phyloP scores from a whole-genome alignment of 2,329 filamentous ascomycete genomes.

The Bretziella fagacearum region DNA sequence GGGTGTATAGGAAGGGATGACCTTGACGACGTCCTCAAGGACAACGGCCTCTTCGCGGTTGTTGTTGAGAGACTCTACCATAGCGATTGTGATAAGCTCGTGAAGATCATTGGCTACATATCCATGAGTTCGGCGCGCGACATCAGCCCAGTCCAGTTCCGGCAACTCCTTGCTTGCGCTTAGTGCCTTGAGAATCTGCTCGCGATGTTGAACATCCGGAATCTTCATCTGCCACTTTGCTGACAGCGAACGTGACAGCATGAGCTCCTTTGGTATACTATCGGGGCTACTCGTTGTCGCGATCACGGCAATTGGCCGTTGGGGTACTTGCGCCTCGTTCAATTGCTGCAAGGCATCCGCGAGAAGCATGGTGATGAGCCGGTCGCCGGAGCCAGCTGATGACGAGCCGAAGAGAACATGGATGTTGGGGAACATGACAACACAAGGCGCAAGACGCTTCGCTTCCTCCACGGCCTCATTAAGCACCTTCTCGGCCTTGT shows the following conservation, averaged over 20 bases:
- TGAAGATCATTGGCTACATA: conserved; percentile 85
- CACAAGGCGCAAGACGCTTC: conserved; percentile 65
- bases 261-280: conserved; percentile 62
- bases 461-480: conserved; percentile 47
- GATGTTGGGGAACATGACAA: conserved; percentile 85
- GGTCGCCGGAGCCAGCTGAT: conserved; percentile 44
- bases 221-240: conserved; percentile 76
- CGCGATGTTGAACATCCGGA: conserved; percentile 60
- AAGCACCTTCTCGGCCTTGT: conserved; percentile 25
- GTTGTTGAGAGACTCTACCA: conserved; percentile 5
- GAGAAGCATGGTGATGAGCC: conserved; percentile 31
- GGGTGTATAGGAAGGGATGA: conserved; percentile 44
- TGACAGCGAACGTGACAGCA: conserved; percentile 60
- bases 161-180: conserved; percentile 48
- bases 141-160: conserved; percentile 49
- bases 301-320: conserved; percentile 59
- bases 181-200: conserved; percentile 59
- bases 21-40: conserved; percentile 48
- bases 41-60: conserved; percentile 16
- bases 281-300: conserved; percentile 84
- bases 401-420: conserved; percentile 33
- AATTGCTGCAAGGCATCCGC: conserved; percentile 10
- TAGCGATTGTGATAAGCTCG: conserved; percentile 34
- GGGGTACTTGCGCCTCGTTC: conserved; percentile 5
- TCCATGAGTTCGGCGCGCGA: conserved; percentile 76